These are phyloP conservation scores for Stentor coeruleus DNA, from an alignment of 73 alveolate species.

Conservation along the genomic window DNA sequence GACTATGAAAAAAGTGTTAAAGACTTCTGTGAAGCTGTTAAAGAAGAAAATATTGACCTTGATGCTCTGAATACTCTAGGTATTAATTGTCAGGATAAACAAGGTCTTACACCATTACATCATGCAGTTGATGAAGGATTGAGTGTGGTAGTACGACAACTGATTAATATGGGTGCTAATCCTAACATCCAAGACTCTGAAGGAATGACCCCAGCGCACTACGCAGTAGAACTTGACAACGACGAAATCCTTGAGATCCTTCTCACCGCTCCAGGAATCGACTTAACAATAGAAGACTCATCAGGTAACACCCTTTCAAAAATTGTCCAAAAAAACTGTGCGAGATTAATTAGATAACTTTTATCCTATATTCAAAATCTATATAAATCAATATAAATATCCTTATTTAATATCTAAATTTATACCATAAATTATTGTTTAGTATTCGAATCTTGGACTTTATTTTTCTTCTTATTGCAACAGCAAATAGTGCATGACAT, in stretches of 20 bases:
- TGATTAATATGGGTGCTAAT: slow-evolving; percentile 45
- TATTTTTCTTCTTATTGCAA: too few relatives aligned
- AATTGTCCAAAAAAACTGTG: neutral
- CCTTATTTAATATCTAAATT: too few relatives aligned
- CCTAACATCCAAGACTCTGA: slow-evolving; percentile 68
- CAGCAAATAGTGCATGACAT: too few relatives aligned
- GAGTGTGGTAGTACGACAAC: neutral
- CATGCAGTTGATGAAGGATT: slow-evolving; percentile 14
- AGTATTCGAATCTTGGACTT: too few relatives aligned
- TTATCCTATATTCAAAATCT: too few relatives aligned
- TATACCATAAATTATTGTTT: too few relatives aligned
- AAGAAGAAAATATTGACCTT: neutral
- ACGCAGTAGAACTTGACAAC: slow-evolving; percentile 62
- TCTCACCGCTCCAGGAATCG: neutral
- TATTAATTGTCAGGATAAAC: neutral
- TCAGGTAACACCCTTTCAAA: neutral
- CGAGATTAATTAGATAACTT: neutral
- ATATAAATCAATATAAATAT: too few relatives aligned
- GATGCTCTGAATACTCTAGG: neutral
- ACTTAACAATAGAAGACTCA: neutral
- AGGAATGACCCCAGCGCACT: slow-evolving; percentile 84
- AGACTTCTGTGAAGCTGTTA: slow-evolving; percentile 16
- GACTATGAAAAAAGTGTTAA: neutral
- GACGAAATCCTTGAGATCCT: neutral
- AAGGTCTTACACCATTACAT: slow-evolving; percentile 10